A percentile compares a stretch with the other conserved stretches of the same genome.
These are phyloP conservation scores for Fomitiporia mediterranea DNA, from an alignment of 1,284 basidiomycete species.

Conservation along the genomic window DNA sequence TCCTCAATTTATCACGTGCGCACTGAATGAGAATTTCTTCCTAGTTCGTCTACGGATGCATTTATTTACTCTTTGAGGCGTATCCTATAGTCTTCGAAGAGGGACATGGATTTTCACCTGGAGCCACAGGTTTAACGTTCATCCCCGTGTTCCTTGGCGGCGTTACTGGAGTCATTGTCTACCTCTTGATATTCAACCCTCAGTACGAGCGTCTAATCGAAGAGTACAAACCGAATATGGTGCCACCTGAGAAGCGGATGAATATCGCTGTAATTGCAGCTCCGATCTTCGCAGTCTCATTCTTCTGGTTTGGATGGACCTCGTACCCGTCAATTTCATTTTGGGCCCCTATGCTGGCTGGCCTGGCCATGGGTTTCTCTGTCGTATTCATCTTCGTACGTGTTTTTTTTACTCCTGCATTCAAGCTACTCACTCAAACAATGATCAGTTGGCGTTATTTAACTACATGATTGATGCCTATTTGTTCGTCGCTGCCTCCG, in stretches of 20 bases:
- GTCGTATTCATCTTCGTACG: conserved; percentile 57
- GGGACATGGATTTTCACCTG: conserved; percentile 48
- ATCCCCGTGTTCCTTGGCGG: conserved; percentile 55
- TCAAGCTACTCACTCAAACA: neutral
- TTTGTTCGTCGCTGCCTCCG: conserved; percentile 51
- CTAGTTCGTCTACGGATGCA: conserved; percentile 40
- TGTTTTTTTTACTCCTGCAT: conserved; percentile 16
- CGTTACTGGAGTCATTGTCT: conserved; percentile 39
- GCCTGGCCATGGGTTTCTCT: conserved; percentile 47
- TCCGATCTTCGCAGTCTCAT: conserved; percentile 51
- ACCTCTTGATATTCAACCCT: conserved; percentile 49
- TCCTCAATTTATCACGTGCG: too few species aligned
- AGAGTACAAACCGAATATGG: conserved; percentile 47
- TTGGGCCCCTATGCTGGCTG: conserved; percentile 54
- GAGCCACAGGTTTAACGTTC: conserved; percentile 48
- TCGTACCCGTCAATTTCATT: conserved; percentile 49
- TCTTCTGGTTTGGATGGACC: conserved; percentile 69
- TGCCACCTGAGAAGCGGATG: conserved; percentile 64
- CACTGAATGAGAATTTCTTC: neutral
- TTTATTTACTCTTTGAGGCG: conserved; percentile 46
- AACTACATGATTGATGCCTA: conserved; percentile 62
- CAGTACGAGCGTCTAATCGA: conserved; percentile 44
- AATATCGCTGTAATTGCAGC: conserved; percentile 50
- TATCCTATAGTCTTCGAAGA: conserved; percentile 54
- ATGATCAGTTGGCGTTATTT: conserved; percentile 39